These are phyloP conservation scores for Saturnispora halmiae DNA, from an alignment of 805 yeast genomes.

Conservation along the genomic window DNA sequence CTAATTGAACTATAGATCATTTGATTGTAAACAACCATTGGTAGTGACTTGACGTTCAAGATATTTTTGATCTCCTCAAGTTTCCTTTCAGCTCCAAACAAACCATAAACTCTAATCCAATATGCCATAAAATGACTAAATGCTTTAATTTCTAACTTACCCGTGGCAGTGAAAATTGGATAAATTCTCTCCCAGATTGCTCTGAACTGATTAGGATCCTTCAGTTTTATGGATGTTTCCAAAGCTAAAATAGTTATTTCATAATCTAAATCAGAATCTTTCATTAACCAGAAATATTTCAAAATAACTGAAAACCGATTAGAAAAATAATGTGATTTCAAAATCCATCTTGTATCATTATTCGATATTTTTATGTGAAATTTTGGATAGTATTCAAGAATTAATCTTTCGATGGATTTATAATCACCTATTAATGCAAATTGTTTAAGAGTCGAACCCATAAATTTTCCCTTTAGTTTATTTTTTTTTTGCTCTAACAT, in stretches of 20 bases:
- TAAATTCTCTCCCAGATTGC: conserved; percentile 17
- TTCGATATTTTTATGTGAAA: conserved; percentile 15
- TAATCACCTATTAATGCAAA: conserved; percentile 21
- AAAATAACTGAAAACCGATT: conserved; percentile 20
- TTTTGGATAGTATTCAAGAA: conserved; percentile 20
- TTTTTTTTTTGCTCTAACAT: conserved; percentile 11
- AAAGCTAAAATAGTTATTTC: conserved; percentile 18
- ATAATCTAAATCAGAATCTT: conserved; percentile 11
- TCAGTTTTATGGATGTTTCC: conserved; percentile 18
- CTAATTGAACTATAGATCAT: conserved; percentile 21
- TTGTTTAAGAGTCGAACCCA: conserved; percentile 13
- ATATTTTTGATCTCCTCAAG: conserved; percentile 14
- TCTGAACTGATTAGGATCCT: conserved; percentile 14
- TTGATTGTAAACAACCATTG: conserved; percentile 21
- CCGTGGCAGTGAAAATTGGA: conserved; percentile 9
- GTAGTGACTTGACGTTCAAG: conserved; percentile 13
- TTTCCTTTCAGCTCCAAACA: conserved; percentile 12
- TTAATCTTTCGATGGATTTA: conserved; percentile 19
- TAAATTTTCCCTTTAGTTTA: conserved; percentile 11
- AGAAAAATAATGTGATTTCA: conserved; percentile 20
- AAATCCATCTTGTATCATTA: conserved; percentile 20
- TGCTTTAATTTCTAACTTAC: conserved; percentile 14
- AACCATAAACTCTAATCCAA: conserved; percentile 15
- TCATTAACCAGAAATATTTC: conserved; percentile 13
- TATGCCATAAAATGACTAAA: conserved; percentile 19